phyloP scores from a whole-genome alignment of 2,329 filamentous ascomycete species.

The Cercospora sp. region DNA sequence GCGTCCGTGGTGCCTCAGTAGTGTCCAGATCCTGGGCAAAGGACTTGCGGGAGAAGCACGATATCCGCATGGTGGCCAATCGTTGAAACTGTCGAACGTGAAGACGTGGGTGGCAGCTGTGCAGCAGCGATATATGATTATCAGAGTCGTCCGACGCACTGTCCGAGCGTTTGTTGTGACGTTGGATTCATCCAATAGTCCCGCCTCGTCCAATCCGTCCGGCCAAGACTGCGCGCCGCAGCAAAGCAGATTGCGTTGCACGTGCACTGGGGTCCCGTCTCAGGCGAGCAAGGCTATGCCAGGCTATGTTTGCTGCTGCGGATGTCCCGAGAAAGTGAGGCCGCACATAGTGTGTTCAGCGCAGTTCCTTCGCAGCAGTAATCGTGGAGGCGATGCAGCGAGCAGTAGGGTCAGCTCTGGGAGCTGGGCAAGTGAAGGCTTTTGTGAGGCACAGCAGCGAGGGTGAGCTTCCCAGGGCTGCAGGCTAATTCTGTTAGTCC shows the following conservation, averaged over 20 bases:
- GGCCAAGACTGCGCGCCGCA: slow-evolving; percentile 19
- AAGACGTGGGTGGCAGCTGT: slow-evolving; percentile 6
- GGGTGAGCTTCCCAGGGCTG: not conserved
- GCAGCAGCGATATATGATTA: not conserved
- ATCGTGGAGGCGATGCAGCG: slow-evolving; percentile 2
- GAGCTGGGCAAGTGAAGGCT: slow-evolving; percentile 7
- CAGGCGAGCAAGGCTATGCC: slow-evolving; percentile 4
- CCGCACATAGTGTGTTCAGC: slow-evolving; percentile 1
- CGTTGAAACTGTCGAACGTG: slow-evolving; percentile 3
- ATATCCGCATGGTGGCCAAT: slow-evolving; percentile 31
- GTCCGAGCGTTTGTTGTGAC: slow-evolving; percentile 18
- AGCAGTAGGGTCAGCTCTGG: not conserved
- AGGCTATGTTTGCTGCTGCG: slow-evolving; percentile 8
- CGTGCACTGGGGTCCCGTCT: not conserved
- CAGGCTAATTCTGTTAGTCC: slow-evolving; percentile 3
- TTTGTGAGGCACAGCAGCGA: slow-evolving; percentile 6
- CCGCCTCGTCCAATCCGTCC: not conserved
- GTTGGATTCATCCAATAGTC: slow-evolving; percentile 14
- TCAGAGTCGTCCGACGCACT: not conserved
- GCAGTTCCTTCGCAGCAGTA: not conserved
- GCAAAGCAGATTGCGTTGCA: slow-evolving; percentile 9
- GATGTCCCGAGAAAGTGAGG: not conserved
- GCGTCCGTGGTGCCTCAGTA: slow-evolving; percentile 24
- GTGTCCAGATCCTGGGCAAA: slow-evolving; percentile 20
- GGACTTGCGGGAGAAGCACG: slow-evolving; percentile 32